These are phyloP conservation scores for Niveomyces coronatus DNA, from an alignment of 2,329 filamentous ascomycete genomes.

Conservation along the genomic window DNA sequence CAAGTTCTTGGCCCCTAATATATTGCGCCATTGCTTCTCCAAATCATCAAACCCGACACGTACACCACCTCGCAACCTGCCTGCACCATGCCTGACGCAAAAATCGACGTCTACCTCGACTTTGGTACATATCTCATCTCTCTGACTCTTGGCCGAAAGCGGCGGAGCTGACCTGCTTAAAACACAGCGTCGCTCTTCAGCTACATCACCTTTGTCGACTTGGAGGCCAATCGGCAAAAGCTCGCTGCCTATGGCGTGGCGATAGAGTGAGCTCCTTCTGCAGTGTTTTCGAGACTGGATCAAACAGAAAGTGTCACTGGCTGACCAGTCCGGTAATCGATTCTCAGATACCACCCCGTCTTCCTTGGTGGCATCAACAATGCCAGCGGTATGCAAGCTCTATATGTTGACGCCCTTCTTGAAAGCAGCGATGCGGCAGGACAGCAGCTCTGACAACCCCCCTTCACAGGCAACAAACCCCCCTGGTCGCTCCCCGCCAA, in stretches of 20 bases:
- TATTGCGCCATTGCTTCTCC: neutral
- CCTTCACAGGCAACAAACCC: conserved; percentile 54
- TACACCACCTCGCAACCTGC: neutral
- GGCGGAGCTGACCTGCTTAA: neutral
- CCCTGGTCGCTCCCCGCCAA: conserved; percentile 65
- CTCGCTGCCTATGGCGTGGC: conserved; percentile 50
- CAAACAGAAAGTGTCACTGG: neutral
- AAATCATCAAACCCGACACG: neutral
- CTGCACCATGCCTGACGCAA: conserved; percentile 42
- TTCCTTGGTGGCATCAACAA: conserved; percentile 60
- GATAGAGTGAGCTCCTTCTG: conserved; percentile 46
- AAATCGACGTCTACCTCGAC: conserved; percentile 58
- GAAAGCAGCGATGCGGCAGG: neutral
- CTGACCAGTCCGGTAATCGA: neutral
- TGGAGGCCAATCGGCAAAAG: conserved; percentile 43
- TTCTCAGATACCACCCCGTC: conserved; percentile 55
- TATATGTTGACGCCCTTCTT: neutral
- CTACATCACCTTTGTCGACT: conserved; percentile 46
- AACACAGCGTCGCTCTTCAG: conserved; percentile 52
- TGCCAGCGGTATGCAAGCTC: conserved; percentile 41
- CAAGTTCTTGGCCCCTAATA: neutral
- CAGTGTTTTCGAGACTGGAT: no score
- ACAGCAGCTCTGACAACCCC: neutral
- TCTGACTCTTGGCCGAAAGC: neutral
- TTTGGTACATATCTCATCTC: conserved; percentile 38